These are phyloP conservation scores for Crucibulum laeve DNA, from an alignment of 768 basidiomycete genomes.

Conservation along the genomic window DNA sequence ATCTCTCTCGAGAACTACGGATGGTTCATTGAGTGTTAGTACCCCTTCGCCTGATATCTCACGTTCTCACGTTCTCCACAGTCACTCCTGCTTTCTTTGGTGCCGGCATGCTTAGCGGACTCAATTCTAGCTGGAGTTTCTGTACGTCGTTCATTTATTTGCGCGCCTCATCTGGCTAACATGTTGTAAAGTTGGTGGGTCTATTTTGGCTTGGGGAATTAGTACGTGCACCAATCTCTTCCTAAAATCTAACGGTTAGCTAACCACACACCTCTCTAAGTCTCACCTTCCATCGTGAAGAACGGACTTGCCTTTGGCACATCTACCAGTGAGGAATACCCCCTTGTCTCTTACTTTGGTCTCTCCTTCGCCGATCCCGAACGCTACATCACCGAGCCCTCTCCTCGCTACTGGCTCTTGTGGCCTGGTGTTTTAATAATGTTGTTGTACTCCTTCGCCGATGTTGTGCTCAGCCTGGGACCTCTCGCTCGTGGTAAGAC, in stretches of 20 bases:
- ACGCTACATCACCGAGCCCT: conserved; percentile 36
- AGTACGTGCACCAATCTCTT: conserved; percentile 22
- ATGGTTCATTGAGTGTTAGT: conserved; percentile 49
- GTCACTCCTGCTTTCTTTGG: conserved; percentile 57
- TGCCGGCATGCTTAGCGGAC: conserved; percentile 53
- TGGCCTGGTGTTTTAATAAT: conserved; percentile 64
- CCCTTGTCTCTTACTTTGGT: conserved; percentile 38
- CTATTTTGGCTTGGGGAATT: conserved; percentile 59
- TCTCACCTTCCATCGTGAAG: conserved; percentile 49
- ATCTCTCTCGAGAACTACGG: conserved; percentile 57
- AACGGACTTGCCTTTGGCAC: conserved; percentile 47
- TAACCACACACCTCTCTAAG: conserved; percentile 14
- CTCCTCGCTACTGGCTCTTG: conserved; percentile 57
- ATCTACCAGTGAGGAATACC: conserved; percentile 29
- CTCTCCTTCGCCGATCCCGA: conserved; percentile 43
- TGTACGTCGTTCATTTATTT: conserved; percentile 27
- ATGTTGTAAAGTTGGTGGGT: conserved; percentile 37
- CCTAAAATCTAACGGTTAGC: background rate
- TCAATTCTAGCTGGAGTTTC: conserved; percentile 57
- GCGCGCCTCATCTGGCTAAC: conserved; percentile 1
- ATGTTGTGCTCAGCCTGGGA: conserved; percentile 37
- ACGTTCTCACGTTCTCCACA: conserved; percentile 9
- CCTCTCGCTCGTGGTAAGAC: conserved; percentile 28
- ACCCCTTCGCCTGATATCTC: background rate
- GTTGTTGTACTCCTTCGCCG: conserved; percentile 56